A percentile compares a stretch with the other conserved stretches of the same genome.
Evolutionary conservation across 768 basidiomycete species (phyloP).

Genomic region (Krasilnikovozyma curviuscula): DNA sequence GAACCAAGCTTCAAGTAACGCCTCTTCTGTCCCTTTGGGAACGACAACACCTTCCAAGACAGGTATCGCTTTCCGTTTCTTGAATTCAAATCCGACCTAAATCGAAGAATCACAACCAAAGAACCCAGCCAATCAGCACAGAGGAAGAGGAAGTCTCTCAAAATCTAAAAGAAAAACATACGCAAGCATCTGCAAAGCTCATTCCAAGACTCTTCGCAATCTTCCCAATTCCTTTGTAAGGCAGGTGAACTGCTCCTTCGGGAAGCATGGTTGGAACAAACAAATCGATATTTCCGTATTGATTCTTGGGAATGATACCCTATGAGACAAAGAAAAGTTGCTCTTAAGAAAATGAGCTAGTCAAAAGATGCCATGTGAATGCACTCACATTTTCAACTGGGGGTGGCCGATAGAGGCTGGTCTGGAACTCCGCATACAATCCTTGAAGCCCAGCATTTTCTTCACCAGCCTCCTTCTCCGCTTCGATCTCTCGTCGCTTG

Average conservation of each 20-base stretch:
- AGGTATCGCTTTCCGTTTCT: constrained; percentile 70
- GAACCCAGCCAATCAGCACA: background rate
- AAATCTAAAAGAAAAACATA: constrained; percentile 30
- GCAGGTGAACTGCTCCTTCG: constrained; percentile 61
- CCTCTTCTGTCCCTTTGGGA: constrained; percentile 55
- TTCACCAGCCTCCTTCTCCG: constrained; percentile 32
- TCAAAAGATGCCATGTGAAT: background rate
- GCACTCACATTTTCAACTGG: constrained; percentile 62
- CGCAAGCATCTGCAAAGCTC: constrained; percentile 87
- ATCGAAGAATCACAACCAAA: background rate
- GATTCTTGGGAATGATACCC: constrained; percentile 87
- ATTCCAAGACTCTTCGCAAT: constrained; percentile 70
- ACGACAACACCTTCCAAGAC: constrained; percentile 70
- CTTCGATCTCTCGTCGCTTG: constrained; percentile 52
- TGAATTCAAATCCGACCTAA: constrained; percentile 92
- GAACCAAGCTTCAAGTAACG: constrained; percentile 40
- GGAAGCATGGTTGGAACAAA: constrained; percentile 93
- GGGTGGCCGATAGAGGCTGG: constrained; percentile 54
- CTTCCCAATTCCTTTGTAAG: constrained; percentile 77
- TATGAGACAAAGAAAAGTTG: constrained; percentile 22
- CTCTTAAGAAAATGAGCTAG: background rate
- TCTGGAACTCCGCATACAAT: constrained; percentile 66
- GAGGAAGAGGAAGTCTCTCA: background rate
- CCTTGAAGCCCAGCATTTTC: constrained; percentile 74
- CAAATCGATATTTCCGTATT: constrained; percentile 90